Conservation (phyloP, 176 grass and related monocot species). For the Oryza australiensis region DNA sequence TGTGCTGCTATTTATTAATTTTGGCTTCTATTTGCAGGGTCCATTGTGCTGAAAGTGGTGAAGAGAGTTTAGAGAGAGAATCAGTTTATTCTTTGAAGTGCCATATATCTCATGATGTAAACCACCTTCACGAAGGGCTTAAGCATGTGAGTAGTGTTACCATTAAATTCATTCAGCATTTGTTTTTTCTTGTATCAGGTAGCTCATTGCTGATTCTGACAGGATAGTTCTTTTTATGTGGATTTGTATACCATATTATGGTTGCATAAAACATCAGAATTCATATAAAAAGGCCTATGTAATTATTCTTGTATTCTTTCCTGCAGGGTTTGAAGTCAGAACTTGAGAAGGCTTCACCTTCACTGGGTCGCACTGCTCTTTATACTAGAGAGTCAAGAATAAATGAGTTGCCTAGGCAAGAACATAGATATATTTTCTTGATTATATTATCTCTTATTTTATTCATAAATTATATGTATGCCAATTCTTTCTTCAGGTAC, state of each 20-base stretch:
- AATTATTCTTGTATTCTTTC: conserved; percentile 35
- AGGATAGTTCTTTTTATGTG: neutral
- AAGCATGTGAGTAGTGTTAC: conserved; percentile 65
- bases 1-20: conserved; percentile 30
- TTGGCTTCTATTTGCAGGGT: conserved; percentile 58
- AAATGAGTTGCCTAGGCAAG: conserved; percentile 80
- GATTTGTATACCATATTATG: conserved; percentile 37
- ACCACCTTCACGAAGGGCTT: conserved; percentile 98
- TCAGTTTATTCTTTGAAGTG: conserved; percentile 94
- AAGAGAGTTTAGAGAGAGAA: conserved; percentile 85
- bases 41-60: conserved; percentile 93
- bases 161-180: neutral
- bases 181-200: too few relatives aligned
- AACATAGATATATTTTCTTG: conserved; percentile 1
- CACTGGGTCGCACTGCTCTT: conserved; percentile 68
- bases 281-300: neutral
- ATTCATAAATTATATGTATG: conserved; percentile 15
- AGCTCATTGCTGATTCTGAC: conserved; percentile 18
- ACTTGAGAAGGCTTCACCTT: conserved; percentile 88
- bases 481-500: conserved; percentile 55
- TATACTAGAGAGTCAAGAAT: conserved; percentile 88
- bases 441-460: conserved; percentile 16
- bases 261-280: neutral
- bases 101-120: conserved; percentile 99
- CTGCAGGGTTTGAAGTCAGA: conserved; percentile 87